These are phyloP conservation scores for Neoboletus brunneissimus DNA, from an alignment of 768 basidiomycete species.

Conservation along the genomic window DNA sequence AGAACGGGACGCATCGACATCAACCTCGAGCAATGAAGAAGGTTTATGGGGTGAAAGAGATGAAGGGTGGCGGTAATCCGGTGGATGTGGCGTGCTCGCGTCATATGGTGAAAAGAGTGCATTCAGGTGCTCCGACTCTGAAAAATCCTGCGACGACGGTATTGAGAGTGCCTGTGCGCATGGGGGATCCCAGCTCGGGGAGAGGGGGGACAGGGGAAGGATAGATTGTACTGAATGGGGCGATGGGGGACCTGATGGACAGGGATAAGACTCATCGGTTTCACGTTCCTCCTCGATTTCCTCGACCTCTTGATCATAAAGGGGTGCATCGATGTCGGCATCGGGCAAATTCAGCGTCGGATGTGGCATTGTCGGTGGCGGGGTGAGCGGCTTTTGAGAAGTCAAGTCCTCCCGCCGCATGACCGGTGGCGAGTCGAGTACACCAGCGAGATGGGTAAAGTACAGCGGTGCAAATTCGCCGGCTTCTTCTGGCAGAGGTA, in stretches of 20 bases:
- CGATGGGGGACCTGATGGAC: constrained; percentile 12
- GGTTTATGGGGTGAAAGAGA: constrained; percentile 13
- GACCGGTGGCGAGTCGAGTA: constrained; percentile 36
- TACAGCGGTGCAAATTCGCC: constrained; percentile 19
- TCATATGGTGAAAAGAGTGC: constrained; percentile 19
- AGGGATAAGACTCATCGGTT: constrained; percentile 19
- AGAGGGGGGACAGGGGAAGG: constrained; percentile 34
- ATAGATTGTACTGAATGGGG: constrained; percentile 12
- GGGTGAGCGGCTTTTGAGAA: constrained; percentile 37
- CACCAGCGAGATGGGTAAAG: constrained; percentile 28
- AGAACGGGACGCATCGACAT: constrained; percentile 15
- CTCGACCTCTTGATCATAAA: constrained; percentile 14
- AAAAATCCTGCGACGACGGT: constrained; percentile 16
- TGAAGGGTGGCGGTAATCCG: constrained; percentile 14
- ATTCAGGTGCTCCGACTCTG: constrained; percentile 15
- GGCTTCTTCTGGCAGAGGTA: constrained; percentile 28
- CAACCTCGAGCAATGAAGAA: constrained; percentile 28
- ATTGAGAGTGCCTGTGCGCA: constrained; percentile 12
- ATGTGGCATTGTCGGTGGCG: constrained; percentile 42
- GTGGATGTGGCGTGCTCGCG: constrained; percentile 10
- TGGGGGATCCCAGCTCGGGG: constrained; percentile 32
- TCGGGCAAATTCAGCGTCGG: constrained; percentile 38
- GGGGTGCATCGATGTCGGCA: constrained; percentile 23
- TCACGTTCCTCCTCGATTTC: constrained; percentile 19
- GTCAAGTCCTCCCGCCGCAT: constrained; percentile 31